These are phyloP conservation scores for Lolium rigidum DNA, from an alignment of 176 grass and related monocot genomes.

Conservation along the genomic window DNA sequence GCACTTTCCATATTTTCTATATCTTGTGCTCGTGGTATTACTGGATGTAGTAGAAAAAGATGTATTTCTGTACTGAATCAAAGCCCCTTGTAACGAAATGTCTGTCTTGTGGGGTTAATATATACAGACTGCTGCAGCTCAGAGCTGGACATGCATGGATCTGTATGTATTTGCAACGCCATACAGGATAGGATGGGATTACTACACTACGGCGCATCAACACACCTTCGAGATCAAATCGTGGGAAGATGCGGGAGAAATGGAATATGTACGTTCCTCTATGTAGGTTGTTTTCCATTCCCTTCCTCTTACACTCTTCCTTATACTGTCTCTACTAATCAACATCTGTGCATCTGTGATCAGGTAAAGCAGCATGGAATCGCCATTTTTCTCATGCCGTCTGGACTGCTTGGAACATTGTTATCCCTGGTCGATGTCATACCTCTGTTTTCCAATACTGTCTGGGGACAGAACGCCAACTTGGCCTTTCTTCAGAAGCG, in stretches of 20 bases:
- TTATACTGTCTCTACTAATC: neutral
- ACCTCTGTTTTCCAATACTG: constrained; percentile 89
- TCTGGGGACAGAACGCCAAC: constrained; percentile 90
- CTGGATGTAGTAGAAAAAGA: neutral
- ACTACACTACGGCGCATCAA: constrained; percentile 66
- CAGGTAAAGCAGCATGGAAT: constrained; percentile 97
- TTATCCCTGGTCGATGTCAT: constrained; percentile 84
- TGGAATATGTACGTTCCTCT: constrained; percentile 40
- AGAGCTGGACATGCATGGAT: constrained; percentile 98
- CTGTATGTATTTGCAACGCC: constrained; percentile 92
- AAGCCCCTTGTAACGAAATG: too few species aligned
- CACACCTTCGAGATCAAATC: constrained; percentile 84
- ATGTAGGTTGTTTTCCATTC: constrained; percentile 9
- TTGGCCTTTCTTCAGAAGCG: constrained; percentile 85
- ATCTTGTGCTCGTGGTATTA: neutral
- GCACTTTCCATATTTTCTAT: neutral
- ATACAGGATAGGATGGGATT: constrained; percentile 95
- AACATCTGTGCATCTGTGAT: neutral
- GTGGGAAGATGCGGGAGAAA: constrained; percentile 88
- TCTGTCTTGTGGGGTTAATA: too few species aligned
- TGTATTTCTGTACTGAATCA: neutral
- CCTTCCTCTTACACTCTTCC: neutral
- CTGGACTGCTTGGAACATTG: constrained; percentile 89
- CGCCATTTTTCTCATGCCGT: constrained; percentile 92
- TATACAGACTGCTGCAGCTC: constrained; percentile 61